A percentile compares a stretch with the other conserved stretches of the same genome.
These are phyloP conservation scores for Pythium volutum DNA, from an alignment of 352 stramenopile genomes.

Conservation along the genomic window DNA sequence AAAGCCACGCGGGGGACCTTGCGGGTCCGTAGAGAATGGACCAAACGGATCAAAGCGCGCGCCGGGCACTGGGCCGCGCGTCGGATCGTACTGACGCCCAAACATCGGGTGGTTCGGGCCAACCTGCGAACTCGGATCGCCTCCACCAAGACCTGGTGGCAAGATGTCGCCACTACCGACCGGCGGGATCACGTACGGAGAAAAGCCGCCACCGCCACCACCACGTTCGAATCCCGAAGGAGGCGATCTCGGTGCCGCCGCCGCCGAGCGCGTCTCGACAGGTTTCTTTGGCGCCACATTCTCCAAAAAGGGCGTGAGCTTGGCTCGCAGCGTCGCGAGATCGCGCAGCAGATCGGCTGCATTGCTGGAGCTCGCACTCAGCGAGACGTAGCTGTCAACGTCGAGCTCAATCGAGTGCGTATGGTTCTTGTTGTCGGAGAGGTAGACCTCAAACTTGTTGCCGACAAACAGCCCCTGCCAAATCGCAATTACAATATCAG, in stretches of 20 bases:
- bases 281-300: conserved; percentile 44
- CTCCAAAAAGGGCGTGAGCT: conserved; percentile 53
- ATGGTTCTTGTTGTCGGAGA: conserved; percentile 61
- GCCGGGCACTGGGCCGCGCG: conserved; percentile 55
- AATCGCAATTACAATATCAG: too few relatives aligned
- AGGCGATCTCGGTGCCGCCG: not conserved
- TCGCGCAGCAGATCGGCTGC: conserved; percentile 51
- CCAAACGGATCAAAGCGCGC: conserved; percentile 85
- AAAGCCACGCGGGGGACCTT: conserved; percentile 41
- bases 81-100: conserved; percentile 51
- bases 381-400: conserved; percentile 35
- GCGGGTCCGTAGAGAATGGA: conserved; percentile 46
- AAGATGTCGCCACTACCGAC: conserved; percentile 70
- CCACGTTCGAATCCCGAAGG: not conserved
- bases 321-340: conserved; percentile 41
- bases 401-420: conserved; percentile 75
- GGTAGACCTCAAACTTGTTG: conserved; percentile 75
- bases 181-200: conserved; percentile 36
- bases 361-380: conserved; percentile 25
- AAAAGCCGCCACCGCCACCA: conserved; percentile 7
- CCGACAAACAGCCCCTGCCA: conserved; percentile 66
- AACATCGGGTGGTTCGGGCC: conserved; percentile 77
- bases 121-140: conserved; percentile 68
- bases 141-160: conserved; percentile 52
- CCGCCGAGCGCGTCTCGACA: conserved; percentile 8